Percentiles rank a stretch among this genome's conserved stretches.
These are phyloP conservation scores for Globisporangium solare DNA, from an alignment of 352 stramenopile genomes.

Conservation along the genomic window DNA sequence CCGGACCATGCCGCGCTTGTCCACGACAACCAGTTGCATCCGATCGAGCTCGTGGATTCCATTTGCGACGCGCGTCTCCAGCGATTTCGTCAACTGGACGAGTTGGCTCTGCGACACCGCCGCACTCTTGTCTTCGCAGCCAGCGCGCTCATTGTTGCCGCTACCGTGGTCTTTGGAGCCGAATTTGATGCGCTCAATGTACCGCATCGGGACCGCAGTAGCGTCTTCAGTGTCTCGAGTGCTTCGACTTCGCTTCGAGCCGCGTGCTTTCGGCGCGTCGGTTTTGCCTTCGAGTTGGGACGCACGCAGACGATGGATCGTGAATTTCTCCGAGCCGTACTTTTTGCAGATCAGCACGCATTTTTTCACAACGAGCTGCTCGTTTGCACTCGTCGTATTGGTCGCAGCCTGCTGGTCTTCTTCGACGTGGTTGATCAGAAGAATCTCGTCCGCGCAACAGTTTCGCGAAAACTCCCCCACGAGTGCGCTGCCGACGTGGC, in stretches of 20 bases:
- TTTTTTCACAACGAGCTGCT: slow-evolving; percentile 32
- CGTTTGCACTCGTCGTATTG: slow-evolving; percentile 6
- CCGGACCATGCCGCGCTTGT: slow-evolving; percentile 32
- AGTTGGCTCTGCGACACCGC: slow-evolving; percentile 34
- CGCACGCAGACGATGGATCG: slow-evolving; percentile 32
- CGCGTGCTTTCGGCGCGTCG: slow-evolving; percentile 9
- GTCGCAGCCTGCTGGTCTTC: background rate
- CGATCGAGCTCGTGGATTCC: slow-evolving; percentile 32
- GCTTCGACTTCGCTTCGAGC: slow-evolving; percentile 30
- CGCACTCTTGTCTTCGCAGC: background rate
- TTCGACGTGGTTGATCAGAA: slow-evolving; percentile 36
- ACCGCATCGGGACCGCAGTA: slow-evolving; percentile 19
- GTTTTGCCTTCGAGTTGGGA: slow-evolving; percentile 21
- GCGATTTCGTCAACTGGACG: slow-evolving; percentile 31
- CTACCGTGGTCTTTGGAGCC: slow-evolving; percentile 17
- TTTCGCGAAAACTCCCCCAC: slow-evolving; percentile 26
- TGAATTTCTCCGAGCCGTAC: slow-evolving; percentile 18
- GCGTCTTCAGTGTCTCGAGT: slow-evolving; percentile 9
- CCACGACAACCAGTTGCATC: slow-evolving; percentile 29
- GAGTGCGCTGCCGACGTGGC: slow-evolving; percentile 35
- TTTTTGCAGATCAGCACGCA: slow-evolving; percentile 47
- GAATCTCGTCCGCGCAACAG: slow-evolving; percentile 19
- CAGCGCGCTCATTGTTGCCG: slow-evolving; percentile 11
- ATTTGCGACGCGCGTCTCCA: slow-evolving; percentile 32
- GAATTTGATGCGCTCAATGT: slow-evolving; percentile 59